Conservation (phyloP, 192 early-diverging fungal species). For the Linnemannia zychae region DNA sequence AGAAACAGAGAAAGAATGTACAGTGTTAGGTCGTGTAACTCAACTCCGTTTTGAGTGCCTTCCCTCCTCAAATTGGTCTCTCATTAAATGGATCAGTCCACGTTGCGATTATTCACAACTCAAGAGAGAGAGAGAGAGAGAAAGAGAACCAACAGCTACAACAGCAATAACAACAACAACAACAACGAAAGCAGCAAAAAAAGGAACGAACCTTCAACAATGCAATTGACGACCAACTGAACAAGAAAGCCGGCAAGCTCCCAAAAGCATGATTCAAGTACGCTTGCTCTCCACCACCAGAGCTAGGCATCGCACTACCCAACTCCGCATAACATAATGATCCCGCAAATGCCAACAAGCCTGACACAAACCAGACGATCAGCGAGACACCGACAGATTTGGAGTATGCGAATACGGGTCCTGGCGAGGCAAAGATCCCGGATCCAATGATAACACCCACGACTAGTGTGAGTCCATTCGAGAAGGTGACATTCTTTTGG, state of each 20-base stretch:
- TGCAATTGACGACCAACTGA: conserved; percentile 75
- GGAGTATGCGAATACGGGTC: conserved; percentile 72
- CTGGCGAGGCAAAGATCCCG: conserved; percentile 87
- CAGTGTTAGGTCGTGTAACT: conserved; percentile 24
- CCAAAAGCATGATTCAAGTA: conserved; percentile 88
- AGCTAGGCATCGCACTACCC: conserved; percentile 85
- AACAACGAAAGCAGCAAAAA: background rate
- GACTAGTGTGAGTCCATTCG: conserved; percentile 78
- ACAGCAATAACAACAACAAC: background rate
- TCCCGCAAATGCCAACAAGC: conserved; percentile 83
- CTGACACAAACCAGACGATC: conserved; percentile 82
- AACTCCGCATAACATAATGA: conserved; percentile 92
- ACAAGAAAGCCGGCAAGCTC: conserved; percentile 78
- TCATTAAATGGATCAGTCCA: background rate
- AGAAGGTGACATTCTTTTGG: conserved; percentile 69
- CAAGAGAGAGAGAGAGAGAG: background rate
- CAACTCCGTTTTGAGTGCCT: background rate
- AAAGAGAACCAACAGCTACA: no score
- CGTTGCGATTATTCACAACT: background rate
- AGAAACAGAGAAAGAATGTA: background rate
- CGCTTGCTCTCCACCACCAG: conserved; percentile 87
- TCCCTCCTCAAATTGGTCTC: background rate
- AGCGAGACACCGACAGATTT: conserved; percentile 79
- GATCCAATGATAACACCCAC: conserved; percentile 84
- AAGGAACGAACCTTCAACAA: conserved; percentile 65